Evolutionary conservation across 495 filamentous ascomycete genomes (phyloP), one percentile per base, ranked within the genome.

Genomic region (Penicillium alfredii): DNA sequence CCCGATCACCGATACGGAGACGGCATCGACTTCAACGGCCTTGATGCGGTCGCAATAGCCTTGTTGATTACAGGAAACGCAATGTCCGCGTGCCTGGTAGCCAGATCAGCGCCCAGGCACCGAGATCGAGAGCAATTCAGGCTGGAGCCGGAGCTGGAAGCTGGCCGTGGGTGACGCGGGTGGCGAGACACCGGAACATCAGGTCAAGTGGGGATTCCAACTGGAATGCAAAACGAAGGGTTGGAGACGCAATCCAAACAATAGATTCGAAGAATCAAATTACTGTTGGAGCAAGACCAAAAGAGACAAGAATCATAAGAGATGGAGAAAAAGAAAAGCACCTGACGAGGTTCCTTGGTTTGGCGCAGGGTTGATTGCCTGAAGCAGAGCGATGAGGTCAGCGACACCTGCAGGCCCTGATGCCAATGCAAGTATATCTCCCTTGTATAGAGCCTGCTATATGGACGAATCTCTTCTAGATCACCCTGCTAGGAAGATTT

Each of bases 161-260:
- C 43, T 32, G 41, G 13, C 36, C 25, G 24, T 32, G 35, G 30
- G 55, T 51, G 51, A 57, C 51, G 51, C 45, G 44, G 38, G 46
- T 54, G 53, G 53, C 53, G 42, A 55, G 23, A 21, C 28, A 38
- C 43, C 42, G 40, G 40, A 51, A 48, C 44, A 45, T 45, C 22
- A 45, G 32, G 41, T 24, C 23, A 25, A 4, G 4, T 9, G n/a
- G 23, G 24, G 23, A 11, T 6, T 14, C 22, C 20, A 36, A 14
- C 35, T 38, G 33, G 33, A 16, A 29, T n/a, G n/a, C n/a, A n/a
- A n/a, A n/a, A n/a, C n/a, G n/a, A n/a, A n/a, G n/a, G n/a, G n/a
- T n/a, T n/a, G n/a, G n/a, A n/a, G n/a, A n/a, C n/a, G n/a, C n/a
- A n/a, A n/a, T n/a, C n/a, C n/a, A n/a, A n/a, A n/a, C n/a, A n/a